These are phyloP conservation scores for Calendula officinalis DNA, from an alignment of 129 eudicot genomes.

Conservation along the genomic window DNA sequence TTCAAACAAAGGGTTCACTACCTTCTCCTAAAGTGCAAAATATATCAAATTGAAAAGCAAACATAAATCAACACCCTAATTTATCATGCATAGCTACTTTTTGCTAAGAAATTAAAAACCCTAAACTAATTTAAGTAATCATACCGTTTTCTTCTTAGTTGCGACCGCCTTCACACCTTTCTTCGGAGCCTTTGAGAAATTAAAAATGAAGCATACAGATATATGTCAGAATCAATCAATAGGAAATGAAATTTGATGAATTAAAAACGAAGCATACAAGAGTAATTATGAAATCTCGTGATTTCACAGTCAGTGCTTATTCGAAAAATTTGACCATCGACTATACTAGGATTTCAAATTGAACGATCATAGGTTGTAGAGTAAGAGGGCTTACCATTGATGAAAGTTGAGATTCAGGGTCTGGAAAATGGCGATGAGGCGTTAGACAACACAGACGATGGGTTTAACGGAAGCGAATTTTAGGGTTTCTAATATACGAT, in stretches of 20 bases:
- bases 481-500: not conserved
- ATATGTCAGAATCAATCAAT: not conserved
- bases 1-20: constrained; percentile 70
- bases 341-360: too few relatives aligned
- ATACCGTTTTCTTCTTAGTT: constrained; percentile 61
- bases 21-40: constrained; percentile 38
- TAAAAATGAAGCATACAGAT: constrained; percentile 2
- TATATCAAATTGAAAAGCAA: not conserved
- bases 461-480: not conserved
- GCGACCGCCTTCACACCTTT: constrained; percentile 63
- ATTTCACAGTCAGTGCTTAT: not conserved
- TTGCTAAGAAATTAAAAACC: not conserved
- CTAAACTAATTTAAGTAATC: not conserved
- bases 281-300: too few relatives aligned
- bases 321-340: too few relatives aligned
- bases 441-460: not conserved
- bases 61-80: not conserved
- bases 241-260: not conserved
- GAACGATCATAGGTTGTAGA: not conserved
- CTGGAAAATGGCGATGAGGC: not conserved
- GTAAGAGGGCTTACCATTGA: constrained; percentile 25
- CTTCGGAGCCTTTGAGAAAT: constrained; percentile 56
- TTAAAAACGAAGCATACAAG: not conserved
- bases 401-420: constrained; percentile 1
- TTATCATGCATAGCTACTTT: not conserved